Percentiles rank a stretch among this genome's conserved stretches.
Evolutionary conservation across 345 rosid genomes (phyloP).

Genomic region (Streptanthus diversifolius): DNA sequence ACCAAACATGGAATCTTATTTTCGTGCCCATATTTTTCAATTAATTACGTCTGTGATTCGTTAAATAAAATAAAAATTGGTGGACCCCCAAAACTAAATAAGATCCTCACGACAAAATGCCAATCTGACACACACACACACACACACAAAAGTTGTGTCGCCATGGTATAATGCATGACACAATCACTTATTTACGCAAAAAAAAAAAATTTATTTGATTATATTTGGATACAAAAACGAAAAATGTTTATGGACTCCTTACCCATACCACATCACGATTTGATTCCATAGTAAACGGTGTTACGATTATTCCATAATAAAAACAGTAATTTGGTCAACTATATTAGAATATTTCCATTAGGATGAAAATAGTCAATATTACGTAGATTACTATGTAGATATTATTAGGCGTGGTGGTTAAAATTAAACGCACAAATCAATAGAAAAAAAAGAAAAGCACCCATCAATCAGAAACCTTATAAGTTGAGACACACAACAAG

Average conservation of each 20-base stretch:
- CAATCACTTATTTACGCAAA: background rate
- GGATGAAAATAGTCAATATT: background rate
- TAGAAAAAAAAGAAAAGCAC: background rate
- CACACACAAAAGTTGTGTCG: conserved; percentile 33
- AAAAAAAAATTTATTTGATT: background rate
- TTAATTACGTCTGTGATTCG: conserved; percentile 7
- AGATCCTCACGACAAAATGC: conserved; percentile 28
- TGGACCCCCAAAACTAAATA: conserved; percentile 17
- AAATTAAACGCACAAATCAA: background rate
- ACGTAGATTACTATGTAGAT: background rate
- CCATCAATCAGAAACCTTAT: background rate
- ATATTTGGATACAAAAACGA: background rate
- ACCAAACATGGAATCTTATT: conserved; percentile 25
- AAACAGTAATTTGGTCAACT: background rate
- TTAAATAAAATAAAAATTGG: background rate
- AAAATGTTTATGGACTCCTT: conserved; percentile 8
- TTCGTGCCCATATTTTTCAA: conserved; percentile 7
- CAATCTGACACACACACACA: conserved; percentile 32
- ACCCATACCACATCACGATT: background rate
- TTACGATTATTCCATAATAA: background rate
- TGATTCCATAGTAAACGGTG: background rate
- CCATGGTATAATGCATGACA: conserved; percentile 26
- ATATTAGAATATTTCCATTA: background rate
- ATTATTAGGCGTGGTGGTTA: background rate
- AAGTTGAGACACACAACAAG: background rate